Percentiles rank a stretch among this genome's conserved stretches.
These are phyloP conservation scores for Fusarium brachygibbosum DNA, from an alignment of 2,329 filamentous ascomycete species.

Conservation along the genomic window DNA sequence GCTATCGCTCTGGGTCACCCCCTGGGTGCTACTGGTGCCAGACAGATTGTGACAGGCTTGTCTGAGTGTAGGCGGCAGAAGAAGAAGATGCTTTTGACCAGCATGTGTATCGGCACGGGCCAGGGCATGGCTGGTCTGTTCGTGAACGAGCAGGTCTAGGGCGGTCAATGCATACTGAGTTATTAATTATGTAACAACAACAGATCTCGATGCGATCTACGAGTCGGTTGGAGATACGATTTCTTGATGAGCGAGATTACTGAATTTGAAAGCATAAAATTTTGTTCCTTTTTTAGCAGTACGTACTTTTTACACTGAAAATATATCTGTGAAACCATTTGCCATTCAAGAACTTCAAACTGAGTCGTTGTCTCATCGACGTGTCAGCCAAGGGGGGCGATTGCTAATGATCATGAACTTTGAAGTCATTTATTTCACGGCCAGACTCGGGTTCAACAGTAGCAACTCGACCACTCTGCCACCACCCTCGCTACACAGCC, in stretches of 20 bases:
- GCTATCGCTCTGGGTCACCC: slow-evolving; percentile 88
- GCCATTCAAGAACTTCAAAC: background rate
- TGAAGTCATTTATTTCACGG: slow-evolving; percentile 9
- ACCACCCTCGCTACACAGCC: background rate
- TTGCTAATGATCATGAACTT: slow-evolving; percentile 30
- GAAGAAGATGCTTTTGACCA: slow-evolving; percentile 92
- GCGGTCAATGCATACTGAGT: background rate
- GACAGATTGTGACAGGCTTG: slow-evolving; percentile 90
- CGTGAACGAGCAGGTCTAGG: slow-evolving; percentile 67
- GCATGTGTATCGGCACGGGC: slow-evolving; percentile 85
- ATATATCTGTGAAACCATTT: background rate
- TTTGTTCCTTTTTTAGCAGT: slow-evolving; percentile 3
- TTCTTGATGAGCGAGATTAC: slow-evolving; percentile 33
- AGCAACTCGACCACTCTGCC: background rate
- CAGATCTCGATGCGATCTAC: slow-evolving; percentile 17
- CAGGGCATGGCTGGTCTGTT: slow-evolving; percentile 78
- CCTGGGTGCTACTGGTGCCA: slow-evolving; percentile 80
- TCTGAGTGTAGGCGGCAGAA: slow-evolving; percentile 86
- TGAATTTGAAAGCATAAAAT: slow-evolving; percentile 25
- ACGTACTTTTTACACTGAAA: background rate
- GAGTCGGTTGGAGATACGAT: slow-evolving; percentile 28
- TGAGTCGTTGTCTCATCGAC: slow-evolving; percentile 14
- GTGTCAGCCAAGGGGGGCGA: slow-evolving; percentile 21
- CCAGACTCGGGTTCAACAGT: slow-evolving; percentile 40
- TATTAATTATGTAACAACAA: slow-evolving; percentile 40